phyloP scores from a whole-genome alignment of 148 eudicot genomes.

The Vaccinium darrowii region DNA sequence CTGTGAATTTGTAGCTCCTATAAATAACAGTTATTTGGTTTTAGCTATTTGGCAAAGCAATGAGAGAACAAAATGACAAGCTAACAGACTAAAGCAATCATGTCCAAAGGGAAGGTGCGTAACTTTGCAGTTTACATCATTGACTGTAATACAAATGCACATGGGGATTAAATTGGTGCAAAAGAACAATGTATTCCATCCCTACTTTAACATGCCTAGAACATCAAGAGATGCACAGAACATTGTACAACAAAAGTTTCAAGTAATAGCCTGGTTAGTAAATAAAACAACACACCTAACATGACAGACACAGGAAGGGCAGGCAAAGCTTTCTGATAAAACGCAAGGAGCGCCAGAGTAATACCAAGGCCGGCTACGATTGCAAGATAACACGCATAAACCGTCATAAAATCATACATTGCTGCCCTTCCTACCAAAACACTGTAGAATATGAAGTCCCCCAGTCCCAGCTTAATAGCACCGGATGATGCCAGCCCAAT shows the following conservation, averaged over 20 bases:
- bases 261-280: conserved; percentile 75
- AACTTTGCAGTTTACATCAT: not conserved
- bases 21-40: too few species aligned
- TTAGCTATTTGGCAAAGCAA: not conserved
- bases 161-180: not conserved
- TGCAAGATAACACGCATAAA: conserved; percentile 90
- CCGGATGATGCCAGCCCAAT: conserved; percentile 91
- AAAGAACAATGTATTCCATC: conserved; percentile 10
- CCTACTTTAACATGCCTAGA: conserved; percentile 34
- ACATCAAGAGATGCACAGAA: conserved; percentile 77
- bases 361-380: conserved; percentile 90
- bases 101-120: not conserved
- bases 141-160: not conserved
- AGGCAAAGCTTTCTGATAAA: conserved; percentile 92
- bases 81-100: not conserved
- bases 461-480: conserved; percentile 83
- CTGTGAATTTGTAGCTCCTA: conserved; percentile 4
- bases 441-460: conserved; percentile 94
- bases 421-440: conserved; percentile 97
- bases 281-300: conserved; percentile 87
- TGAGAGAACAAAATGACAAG: not conserved
- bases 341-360: conserved; percentile 71
- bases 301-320: conserved; percentile 86
- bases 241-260: conserved; percentile 82
- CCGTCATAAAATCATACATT: conserved; percentile 93